Base-by-base conservation (phyloP, 139 green algal species). In the Asterochloris sp. region DNA sequence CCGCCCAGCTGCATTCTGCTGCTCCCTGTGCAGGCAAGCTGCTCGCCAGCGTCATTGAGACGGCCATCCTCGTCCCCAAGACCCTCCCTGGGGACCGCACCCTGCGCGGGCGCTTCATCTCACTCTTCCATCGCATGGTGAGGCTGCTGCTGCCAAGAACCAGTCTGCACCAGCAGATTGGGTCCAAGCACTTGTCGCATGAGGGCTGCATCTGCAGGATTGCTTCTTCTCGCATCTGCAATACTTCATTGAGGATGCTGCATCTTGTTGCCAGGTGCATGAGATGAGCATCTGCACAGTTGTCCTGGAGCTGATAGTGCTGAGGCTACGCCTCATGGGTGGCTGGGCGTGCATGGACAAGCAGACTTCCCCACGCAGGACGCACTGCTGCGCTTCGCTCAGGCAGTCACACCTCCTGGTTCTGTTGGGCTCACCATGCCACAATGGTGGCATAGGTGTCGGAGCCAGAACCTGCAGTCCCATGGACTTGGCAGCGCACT, bases 41-140 rank as follows among this genome's bases (percentile, higher is more conserved):
- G 38, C 91, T 96, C 60, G 76, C 87, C 54, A 60, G 80, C 24
- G 85, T 82, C 67, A 68, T 95, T n/a, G 83, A 92, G 83, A 85
- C 89, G 38, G 86, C 86, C 17, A 78, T 93, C 81, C 78, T 73
- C 26, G 82, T 92, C 21, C 92, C 90, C 11, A 83, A 87, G 23
- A 81, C 78, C 21, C 87, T 91, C 15, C 92, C 92, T 14, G 61
- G 61, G 73, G 83, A 90, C 85, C 91, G 89, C 83, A 78, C 87
- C 78, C 87, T 98, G 54, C 87, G 92, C 12, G 83, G 82, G 12
- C 90, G 94, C 74, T 93, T 96, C 86, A 92, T 97, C 54, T 89
- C 84, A 27, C 92, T 94, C 62, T 73, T 98, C 27, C 94, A 98
- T 89, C 89, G 95, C 38, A 86, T 97, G 87, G 94, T 81, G 28